Base-by-base conservation (phyloP, 495 filamentous ascomycete species). In the Xylaria flabelliformis region DNA sequence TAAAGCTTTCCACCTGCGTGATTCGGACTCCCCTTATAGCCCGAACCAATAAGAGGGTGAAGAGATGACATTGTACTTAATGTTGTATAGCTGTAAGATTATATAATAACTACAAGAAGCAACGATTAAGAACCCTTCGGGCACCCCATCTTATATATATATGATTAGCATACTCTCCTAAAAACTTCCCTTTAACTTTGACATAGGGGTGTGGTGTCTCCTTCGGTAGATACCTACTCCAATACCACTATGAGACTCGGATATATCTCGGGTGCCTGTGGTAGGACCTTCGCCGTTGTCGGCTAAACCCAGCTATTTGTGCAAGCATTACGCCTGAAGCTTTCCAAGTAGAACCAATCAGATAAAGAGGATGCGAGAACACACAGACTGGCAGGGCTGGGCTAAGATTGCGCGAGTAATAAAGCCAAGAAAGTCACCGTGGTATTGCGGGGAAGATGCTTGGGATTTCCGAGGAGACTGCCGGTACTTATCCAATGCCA, bases 31-130 rank as follows among this genome's bases (percentile, higher is more conserved):
- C 88, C 88, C 36, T 72, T 74, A 73, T 82, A 66, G 77, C 87
- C 88, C 69, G 85, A 86, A 81, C 90, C 88, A 79, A 91, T 75
- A 53, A 87, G 79, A 69, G 89, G 88, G 80, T 91, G 88, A 48
- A 91, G 80, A 42, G 48, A 56, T 50, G 64, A 19, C 64, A 67
- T 67, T 41, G 48, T 56, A 17, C 34, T 55, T 56, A 41, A 29
- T 15, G 32, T 53, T 55, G 17, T 12, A 21, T 8, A 56, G 50
- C 4, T 29, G 13, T 17, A 56, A 42, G 34, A 36, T 19, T 41
- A 67, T 67, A 15, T 29, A 34, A 55, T 55, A 21, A 15, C 21
- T 64, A 64, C 39, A 10, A 24, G 41, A 48, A 48, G 19, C 1
- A 12, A 50, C 9, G 32, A 64, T 26, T 64, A 42, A 64, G 62